Conservation (phyloP, 331 rosid species). For the Pyracantha coccinea region DNA sequence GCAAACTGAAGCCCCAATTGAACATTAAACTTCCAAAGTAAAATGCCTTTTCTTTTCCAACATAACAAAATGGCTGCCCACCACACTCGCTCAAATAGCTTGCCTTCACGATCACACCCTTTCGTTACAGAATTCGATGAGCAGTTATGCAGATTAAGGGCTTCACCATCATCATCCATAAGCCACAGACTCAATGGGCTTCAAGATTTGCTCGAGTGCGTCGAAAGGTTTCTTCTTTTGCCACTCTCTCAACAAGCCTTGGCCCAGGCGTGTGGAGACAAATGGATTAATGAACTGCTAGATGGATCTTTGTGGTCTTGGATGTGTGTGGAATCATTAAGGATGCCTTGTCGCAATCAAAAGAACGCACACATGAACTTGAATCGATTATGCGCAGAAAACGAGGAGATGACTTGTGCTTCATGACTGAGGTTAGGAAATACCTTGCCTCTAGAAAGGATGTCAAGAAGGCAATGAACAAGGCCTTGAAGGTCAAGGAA, state of each 20-base stretch:
- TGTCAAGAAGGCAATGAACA: conserved; percentile 15
- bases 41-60: background rate
- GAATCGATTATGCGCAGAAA: conserved; percentile 11
- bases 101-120: conserved; percentile 28
- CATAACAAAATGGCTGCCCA: conserved; percentile 31
- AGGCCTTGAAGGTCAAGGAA: conserved; percentile 22
- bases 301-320: conserved; percentile 34
- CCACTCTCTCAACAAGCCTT: conserved; percentile 46
- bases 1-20: background rate
- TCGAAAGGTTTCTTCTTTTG: conserved; percentile 38
- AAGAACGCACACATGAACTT: conserved; percentile 26
- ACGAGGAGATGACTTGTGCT: conserved; percentile 2
- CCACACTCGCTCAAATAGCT: conserved; percentile 28
- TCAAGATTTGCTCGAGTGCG: conserved; percentile 42
- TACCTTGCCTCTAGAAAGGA: conserved; percentile 11
- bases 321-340: conserved; percentile 26
- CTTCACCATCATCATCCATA: conserved; percentile 29
- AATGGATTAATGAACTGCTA: conserved; percentile 14
- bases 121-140: conserved; percentile 24
- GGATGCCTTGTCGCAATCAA: conserved; percentile 29
- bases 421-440: conserved; percentile 4
- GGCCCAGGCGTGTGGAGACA: conserved; percentile 23
- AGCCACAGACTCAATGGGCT: conserved; percentile 29
- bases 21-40: background rate
- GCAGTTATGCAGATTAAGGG: conserved; percentile 30